These are phyloP conservation scores for Aureobasidium sp. DNA, from an alignment of 2,329 filamentous ascomycete genomes.

Conservation along the genomic window DNA sequence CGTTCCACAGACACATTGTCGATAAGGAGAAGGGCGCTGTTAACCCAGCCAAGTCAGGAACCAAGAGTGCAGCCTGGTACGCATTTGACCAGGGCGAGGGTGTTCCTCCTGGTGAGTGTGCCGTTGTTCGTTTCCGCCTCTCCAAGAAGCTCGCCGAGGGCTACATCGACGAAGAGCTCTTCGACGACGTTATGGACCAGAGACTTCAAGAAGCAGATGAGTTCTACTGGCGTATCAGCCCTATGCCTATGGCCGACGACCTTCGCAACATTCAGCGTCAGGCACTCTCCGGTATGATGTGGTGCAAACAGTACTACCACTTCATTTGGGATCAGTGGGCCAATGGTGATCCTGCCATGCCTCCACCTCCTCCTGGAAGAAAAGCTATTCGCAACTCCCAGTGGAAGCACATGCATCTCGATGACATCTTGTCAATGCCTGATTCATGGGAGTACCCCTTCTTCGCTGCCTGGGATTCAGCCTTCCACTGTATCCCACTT, in stretches of 20 bases:
- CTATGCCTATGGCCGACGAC: constrained; percentile 87
- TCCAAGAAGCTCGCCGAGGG: constrained; percentile 61
- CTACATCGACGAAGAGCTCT: constrained; percentile 85
- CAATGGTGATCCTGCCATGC: constrained; percentile 82
- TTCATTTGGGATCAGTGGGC: constrained; percentile 99
- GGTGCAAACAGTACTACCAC: constrained; percentile 95
- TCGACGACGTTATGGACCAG: constrained; percentile 84
- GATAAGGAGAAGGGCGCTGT: constrained; percentile 71
- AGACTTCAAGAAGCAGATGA: constrained; percentile 87
- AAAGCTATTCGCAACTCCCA: constrained; percentile 78
- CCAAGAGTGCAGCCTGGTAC: constrained; percentile 88
- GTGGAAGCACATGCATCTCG: constrained; percentile 92
- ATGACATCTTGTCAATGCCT: constrained; percentile 94
- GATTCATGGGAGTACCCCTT: constrained; percentile 99
- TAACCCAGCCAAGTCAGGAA: constrained; percentile 73
- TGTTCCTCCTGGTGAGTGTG: constrained; percentile 83
- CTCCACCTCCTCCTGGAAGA: constrained; percentile 71
- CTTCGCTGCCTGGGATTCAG: constrained; percentile 95
- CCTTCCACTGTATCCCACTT: constrained; percentile 91
- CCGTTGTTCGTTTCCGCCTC: constrained; percentile 86
- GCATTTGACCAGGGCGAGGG: constrained; percentile 84
- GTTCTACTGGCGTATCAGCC: constrained; percentile 90
- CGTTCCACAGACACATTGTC: constrained; percentile 83
- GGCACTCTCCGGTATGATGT: constrained; percentile 94
- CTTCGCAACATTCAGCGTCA: constrained; percentile 91